Evolutionary conservation across 2,329 filamentous ascomycete genomes (phyloP), one percentile per base, ranked within the genome.

Genomic region (Monilinia aucupariae): DNA sequence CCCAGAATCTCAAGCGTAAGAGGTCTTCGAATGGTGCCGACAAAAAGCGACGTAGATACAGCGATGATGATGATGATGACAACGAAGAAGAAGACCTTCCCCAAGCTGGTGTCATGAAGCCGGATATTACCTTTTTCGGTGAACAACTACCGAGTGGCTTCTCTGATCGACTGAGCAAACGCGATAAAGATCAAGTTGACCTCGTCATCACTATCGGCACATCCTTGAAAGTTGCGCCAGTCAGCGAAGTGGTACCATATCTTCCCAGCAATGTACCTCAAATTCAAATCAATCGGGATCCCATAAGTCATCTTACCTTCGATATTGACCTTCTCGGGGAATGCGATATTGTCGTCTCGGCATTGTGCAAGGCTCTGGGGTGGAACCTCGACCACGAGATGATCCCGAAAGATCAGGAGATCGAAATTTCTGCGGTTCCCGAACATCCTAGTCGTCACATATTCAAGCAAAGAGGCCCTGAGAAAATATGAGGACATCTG

Each of bases 101-200:
- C 2, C 80, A 82, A 54, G 83, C 86, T 2, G 91, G 90, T 63
- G 86, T 96, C 73, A 96, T 96, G 91, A 96, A 90, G 81, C 94
- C 94, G 10, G 93, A 97, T 77, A 97, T 99, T 73, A 97, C 91
- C 53, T 97, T 99, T 79, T 97, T 97, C 72, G 93, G 93, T 69
- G 94, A 99, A 77, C 82, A 87, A 58, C 86, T 99, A 1, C 92
- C 93, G 0, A 86, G 90, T 69, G 84, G 85, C 68, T 99, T 99
- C 76, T 89, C 89, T 63, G 80, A 85, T 56, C 88, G 92, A 9
- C 83, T 97, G 17, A 85, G 90, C n/a, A 82, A 90, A 65, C 83
- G 91, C 69, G 94, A 99, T 75, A 85, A 86, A 64, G 85, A 91
- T 67, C 80, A 84, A 63, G 90, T 90, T 1, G 94, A 99, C 74